Evolutionary conservation across 2,329 filamentous ascomycete genomes (phyloP), one percentile per base, ranked within the genome.

Genomic region (Botrytis deweyae): DNA sequence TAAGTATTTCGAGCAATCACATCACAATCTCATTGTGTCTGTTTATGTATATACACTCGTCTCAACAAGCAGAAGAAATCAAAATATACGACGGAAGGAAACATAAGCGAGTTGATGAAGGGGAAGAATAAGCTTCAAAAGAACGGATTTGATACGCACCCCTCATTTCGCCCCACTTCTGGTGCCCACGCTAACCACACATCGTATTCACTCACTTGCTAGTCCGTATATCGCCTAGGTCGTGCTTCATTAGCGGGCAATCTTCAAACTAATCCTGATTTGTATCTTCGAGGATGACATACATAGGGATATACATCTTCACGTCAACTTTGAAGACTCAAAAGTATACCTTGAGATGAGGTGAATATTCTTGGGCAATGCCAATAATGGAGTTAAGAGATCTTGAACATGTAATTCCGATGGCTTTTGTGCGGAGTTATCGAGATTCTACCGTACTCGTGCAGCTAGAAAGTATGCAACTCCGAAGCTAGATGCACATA

Each of bases 1-100:
- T 22, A 61, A 33, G 20, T 33, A 12, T 18, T 70, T 22, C 9
- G 38, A 18, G 49, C 14, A 25, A 44, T 40, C n/a, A 6, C 25
- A 9, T 67, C 8, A 12, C 3, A 22, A 38, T 7, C 22, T n/a
- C 3, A n/a, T 52, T 7, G 12, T 55, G 33, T 29, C 14, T 10
- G 38, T 29, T 25, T 3, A n/a, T 12, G n/a, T n/a, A 4, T 44
- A 33, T n/a, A 44, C 9, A 64, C 62, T 29, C 40, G n/a, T 64
- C 29, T n/a, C 12, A 58, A n/a, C 14, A 55, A 3, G 25, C 10
- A 49, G 16, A 46, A 20, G 4, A 10, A 10, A 36, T 25, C 16
- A 25, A 16, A 12, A 68, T 67, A 61, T 59, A 72, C 14, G 71
- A 68, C 25, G 16, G 22, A 69, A 72, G 38, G 71, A 52, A 42